Conservation (phyloP, 1,284 basidiomycete species). For the Takashimella tepidaria region DNA sequence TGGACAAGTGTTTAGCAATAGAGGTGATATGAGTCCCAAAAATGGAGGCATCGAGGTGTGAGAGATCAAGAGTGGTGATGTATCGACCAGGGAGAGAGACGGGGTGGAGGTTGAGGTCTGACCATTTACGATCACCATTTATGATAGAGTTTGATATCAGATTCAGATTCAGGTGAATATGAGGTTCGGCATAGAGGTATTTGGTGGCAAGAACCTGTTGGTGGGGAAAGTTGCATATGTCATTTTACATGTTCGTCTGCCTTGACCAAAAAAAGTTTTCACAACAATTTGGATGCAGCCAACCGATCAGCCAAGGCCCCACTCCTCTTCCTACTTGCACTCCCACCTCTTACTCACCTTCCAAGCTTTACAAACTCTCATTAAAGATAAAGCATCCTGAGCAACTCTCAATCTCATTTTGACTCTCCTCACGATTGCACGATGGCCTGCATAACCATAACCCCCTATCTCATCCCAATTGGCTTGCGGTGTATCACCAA, state of each 20-base stretch:
- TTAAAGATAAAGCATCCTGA: constrained; percentile 46
- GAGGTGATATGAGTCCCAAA: constrained; percentile 59
- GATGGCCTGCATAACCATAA: background rate
- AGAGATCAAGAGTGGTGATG: constrained; percentile 67
- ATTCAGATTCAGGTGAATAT: constrained; percentile 54
- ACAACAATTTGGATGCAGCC: too few species aligned
- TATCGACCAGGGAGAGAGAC: constrained; percentile 77
- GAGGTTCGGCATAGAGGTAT: constrained; percentile 60
- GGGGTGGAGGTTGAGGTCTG: constrained; percentile 73
- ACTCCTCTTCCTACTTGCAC: too few species aligned
- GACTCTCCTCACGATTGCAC: constrained; percentile 7
- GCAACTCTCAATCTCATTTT: constrained; percentile 19
- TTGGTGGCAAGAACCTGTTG: constrained; percentile 62
- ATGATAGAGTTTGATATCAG: constrained; percentile 57
- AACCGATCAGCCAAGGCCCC: too few species aligned
- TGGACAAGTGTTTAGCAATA: constrained; percentile 10
- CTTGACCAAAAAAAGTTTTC: too few species aligned
- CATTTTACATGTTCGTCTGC: background rate
- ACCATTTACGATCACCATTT: constrained; percentile 69
- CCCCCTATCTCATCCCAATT: constrained; percentile 27
- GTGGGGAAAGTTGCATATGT: too few species aligned
- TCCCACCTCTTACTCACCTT: constrained; percentile 62
- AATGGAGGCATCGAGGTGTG: constrained; percentile 54
- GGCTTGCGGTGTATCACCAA: background rate
- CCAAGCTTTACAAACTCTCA: constrained; percentile 65